Base-by-base conservation (phyloP, 208 protist genomes). In the Acanthamoeba sp. region DNA sequence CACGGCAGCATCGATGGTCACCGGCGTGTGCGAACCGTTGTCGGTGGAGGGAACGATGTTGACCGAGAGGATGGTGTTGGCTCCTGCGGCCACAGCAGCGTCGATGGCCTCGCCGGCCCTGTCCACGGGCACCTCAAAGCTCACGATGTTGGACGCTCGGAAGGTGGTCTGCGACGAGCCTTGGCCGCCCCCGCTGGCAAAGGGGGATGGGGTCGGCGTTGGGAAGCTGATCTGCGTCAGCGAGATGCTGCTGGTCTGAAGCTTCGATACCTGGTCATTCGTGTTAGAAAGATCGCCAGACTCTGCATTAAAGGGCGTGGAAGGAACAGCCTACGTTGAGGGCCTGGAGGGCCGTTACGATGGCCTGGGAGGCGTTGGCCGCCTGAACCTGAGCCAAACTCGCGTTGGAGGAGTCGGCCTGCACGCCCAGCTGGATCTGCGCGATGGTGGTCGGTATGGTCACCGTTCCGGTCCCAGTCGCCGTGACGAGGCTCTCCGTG, bases 41-140 rank as follows among this genome's bases (percentile, higher is more conserved):
- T 22, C 32, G 20, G 36, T 32, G 22, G 32, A 34, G 6, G 85
- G 27, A 3, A 73, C 55, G 57, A 91, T 36, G 12, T 0, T 18
- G 55, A 91, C 85, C 5, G 85, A 91, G 62, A 29, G 7, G 57
- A 91, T 91, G 52, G n/a, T 91, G 85, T 91, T 91, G 55, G 85
- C 85, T 27, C 85, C 85, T 3, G 85, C 85, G 16, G 85, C 85
- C 3, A 91, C 85, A 9, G 85, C 52, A 18, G 85, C 48, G 57
- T 91, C 85, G 36, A 91, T 64, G 34, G 55, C 85, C 40, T 66
- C 10, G 29, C 85, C 85, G 18, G 85, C 85, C 22, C 48, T 24
- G 34, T 48, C 36, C 55, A 55, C 52, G 9, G 52, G 59, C 27
- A 91, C 62, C 12, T 91, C 55, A 40, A 91, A 91, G 85, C 59